These are phyloP conservation scores for Phytopythium ostracodes DNA, from an alignment of 352 stramenopile species.

Conservation along the genomic window DNA sequence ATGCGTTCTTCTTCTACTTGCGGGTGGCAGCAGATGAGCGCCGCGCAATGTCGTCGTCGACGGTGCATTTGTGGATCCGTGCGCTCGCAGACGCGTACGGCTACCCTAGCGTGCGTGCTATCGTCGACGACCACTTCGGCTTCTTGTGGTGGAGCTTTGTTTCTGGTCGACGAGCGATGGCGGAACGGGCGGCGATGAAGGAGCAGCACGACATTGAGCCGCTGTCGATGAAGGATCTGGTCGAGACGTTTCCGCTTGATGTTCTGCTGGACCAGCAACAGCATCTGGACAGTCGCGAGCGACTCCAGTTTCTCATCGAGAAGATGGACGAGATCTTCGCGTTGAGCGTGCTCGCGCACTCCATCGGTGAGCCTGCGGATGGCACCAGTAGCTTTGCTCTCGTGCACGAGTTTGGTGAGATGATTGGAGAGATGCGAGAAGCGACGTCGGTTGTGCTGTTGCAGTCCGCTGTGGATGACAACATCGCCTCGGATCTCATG, in stretches of 20 bases:
- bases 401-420: neutral
- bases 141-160: slow-evolving; percentile 43
- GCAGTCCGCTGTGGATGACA: neutral
- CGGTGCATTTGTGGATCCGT: slow-evolving; percentile 41
- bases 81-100: slow-evolving; percentile 42
- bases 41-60: slow-evolving; percentile 34
- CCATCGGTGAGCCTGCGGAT: slow-evolving; percentile 13
- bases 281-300: neutral
- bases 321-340: slow-evolving; percentile 54
- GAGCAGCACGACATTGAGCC: slow-evolving; percentile 5
- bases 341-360: slow-evolving; percentile 37
- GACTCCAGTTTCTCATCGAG: slow-evolving; percentile 12
- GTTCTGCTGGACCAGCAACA: slow-evolving; percentile 8
- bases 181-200: slow-evolving; percentile 5
- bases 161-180: neutral
- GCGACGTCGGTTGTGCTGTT: neutral
- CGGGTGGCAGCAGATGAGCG: slow-evolving; percentile 32
- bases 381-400: neutral
- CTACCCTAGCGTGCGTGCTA: slow-evolving; percentile 31
- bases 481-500: slow-evolving; percentile 62
- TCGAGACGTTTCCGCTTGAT: slow-evolving; percentile 3
- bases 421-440: neutral
- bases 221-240: slow-evolving; percentile 11
- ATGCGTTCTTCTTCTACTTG: slow-evolving; percentile 48
- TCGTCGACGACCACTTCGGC: slow-evolving; percentile 69